Evolutionary conservation across 148 eudicot genomes (phyloP), one percentile per base, ranked within the genome.

Genomic region (Rhododendron mucronatum): DNA sequence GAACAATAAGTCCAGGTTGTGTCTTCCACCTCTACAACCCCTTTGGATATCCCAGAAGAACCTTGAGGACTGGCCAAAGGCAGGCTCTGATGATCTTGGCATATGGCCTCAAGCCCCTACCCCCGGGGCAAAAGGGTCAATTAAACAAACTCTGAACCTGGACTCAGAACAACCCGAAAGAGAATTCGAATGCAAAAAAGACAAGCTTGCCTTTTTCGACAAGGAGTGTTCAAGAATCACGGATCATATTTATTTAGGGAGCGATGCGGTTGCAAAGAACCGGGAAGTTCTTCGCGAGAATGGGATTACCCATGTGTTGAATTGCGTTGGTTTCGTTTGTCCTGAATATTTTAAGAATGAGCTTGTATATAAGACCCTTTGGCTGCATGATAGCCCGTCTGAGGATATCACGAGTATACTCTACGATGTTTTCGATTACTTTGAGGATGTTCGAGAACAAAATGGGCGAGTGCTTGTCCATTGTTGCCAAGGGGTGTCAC

Each of bases 401-500:
- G 99, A 97, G 92, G 99, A 97, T 85, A 97, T 97, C 35, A 97
- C 98, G 0, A 94, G 98, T 84, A 93, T 97, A 69, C 89, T 97
- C 0, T 97, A 95, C 79, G 99, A 97, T 75, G 99, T 97, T 50
- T 97, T 95, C 80, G 99, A 97, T 90, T 97, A 97, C 87, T 93
- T 97, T 84, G 99, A 97, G 88, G 99, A 97, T 88, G 98, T 97
- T 48, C 88, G 92, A 86, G 96, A 92, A 84, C 95, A 94, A 84
- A 91, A 88, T 37, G 99, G 99, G 33, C 91, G 96, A 78, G 98
- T 97, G 85, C 85, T 97, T 59, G 99, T 95, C 80, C 99, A 97
- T 82, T 97, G 99, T 86, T 94, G 95, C 75, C 96, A 94, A 78
- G 99, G 99, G 45, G 98, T 97, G 21, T 97, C 99, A 30, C 92